phyloP scores from a whole-genome alignment of 106 monocot species.

The Gastrodia elata region DNA sequence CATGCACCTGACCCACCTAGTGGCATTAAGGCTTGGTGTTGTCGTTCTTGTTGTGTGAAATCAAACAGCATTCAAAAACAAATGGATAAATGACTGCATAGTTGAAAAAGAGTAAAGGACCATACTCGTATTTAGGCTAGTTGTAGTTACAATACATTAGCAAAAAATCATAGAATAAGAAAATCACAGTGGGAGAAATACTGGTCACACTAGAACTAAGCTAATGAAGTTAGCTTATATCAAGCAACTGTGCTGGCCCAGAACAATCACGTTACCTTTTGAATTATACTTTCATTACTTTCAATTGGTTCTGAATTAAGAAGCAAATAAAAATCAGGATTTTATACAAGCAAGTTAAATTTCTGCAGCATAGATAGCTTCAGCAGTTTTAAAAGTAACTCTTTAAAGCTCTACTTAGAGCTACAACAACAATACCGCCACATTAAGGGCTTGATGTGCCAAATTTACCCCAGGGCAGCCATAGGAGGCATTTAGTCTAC shows the following conservation, averaged over 20 bases:
- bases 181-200: neutral
- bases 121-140: neutral
- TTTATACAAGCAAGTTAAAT: neutral
- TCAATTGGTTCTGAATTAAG: neutral
- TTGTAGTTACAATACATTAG: neutral
- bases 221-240: neutral
- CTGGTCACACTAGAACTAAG: neutral
- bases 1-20: too few species aligned
- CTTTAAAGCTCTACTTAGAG: too few species aligned
- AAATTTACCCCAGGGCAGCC: too few species aligned
- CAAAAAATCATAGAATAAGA: neutral
- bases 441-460: too few species aligned
- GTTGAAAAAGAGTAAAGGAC: neutral
- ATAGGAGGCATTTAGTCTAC: too few species aligned
- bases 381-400: too few species aligned
- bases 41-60: too few species aligned
- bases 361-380: neutral
- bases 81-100: neutral
- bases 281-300: neutral
- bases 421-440: too few species aligned
- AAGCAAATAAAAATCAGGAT: neutral
- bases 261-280: neutral
- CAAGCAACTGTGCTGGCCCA: neutral
- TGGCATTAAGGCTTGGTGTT: too few species aligned
- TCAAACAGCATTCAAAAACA: neutral